Conservation (phyloP, 2,329 filamentous ascomycete genomes). For the Ophiostoma angusticollis region DNA sequence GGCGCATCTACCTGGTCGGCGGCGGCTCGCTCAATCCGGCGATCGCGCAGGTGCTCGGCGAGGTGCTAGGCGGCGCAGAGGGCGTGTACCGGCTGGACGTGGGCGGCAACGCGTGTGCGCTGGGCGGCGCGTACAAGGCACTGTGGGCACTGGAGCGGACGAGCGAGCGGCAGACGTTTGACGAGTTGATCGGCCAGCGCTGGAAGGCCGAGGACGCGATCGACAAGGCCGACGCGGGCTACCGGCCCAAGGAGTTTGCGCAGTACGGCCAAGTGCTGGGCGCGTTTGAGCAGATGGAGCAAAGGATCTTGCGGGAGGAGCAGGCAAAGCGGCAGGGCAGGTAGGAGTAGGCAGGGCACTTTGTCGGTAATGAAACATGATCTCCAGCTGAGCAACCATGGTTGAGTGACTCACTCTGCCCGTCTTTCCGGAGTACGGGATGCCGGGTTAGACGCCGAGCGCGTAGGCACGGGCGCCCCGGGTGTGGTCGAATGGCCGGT, state of each 20-base stretch:
- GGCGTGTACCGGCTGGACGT: conserved; percentile 91
- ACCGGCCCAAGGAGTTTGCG: conserved; percentile 60
- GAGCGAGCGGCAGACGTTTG: conserved; percentile 59
- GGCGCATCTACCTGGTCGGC: conserved; percentile 85
- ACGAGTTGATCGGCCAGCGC: conserved; percentile 68
- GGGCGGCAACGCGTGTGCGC: conserved; percentile 85
- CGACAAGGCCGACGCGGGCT: conserved; percentile 71
- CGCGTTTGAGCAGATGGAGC: conserved; percentile 68
- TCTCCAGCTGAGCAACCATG: too few species aligned
- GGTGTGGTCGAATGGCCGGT: conserved; percentile 73
- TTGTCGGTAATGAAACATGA: too few species aligned
- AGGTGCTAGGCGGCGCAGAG: conserved; percentile 78
- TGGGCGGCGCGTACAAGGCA: conserved; percentile 91
- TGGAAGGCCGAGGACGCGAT: conserved; percentile 82
- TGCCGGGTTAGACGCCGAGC: conserved; percentile 17
- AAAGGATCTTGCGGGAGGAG: conserved; percentile 40
- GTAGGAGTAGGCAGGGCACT: too few species aligned
- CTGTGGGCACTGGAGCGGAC: conserved; percentile 76
- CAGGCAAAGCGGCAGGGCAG: conserved; percentile 14
- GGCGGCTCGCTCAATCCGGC: conserved; percentile 83
- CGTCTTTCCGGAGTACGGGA: conserved; percentile 26
- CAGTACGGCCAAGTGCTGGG: conserved; percentile 63
- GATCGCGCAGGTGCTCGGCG: conserved; percentile 71
- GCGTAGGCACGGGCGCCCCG: conserved; percentile 21
- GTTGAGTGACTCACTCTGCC: too few species aligned